A percentile compares a stretch with the other conserved stretches of the same genome.
phyloP scores from a whole-genome alignment of 805 yeast genomes.

The Schwanniomyces vanrijiae region DNA sequence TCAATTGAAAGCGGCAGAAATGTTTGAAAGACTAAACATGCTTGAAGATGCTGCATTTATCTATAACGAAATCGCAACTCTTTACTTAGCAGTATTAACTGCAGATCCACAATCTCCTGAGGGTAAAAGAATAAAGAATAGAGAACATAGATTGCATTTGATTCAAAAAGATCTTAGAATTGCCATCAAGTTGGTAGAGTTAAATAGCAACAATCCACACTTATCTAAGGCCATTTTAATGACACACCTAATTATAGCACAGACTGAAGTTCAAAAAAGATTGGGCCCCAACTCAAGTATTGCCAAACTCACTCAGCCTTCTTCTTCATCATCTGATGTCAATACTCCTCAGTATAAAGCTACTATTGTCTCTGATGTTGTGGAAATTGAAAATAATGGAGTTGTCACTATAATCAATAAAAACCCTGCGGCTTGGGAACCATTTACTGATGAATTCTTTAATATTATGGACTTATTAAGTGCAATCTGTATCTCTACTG shows the following conservation, averaged over 20 bases:
- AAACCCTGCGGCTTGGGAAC: slow-evolving; percentile 61
- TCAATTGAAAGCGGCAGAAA: slow-evolving; percentile 82
- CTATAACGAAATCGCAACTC: slow-evolving; percentile 64
- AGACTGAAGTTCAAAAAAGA: slow-evolving; percentile 55
- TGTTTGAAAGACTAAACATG: slow-evolving; percentile 72
- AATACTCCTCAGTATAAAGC: slow-evolving; percentile 12
- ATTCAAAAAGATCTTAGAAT: slow-evolving; percentile 72
- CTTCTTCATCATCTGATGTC: slow-evolving; percentile 1
- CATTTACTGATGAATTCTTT: slow-evolving; percentile 75
- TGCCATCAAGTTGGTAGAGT: slow-evolving; percentile 64
- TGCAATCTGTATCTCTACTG: slow-evolving; percentile 66
- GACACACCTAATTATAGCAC: slow-evolving; percentile 66
- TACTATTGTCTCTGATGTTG: slow-evolving; percentile 14
- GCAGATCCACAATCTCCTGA: slow-evolving; percentile 29
- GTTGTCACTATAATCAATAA: slow-evolving; percentile 21
- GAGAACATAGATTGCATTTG: slow-evolving; percentile 49
- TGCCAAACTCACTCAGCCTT: slow-evolving; percentile 1
- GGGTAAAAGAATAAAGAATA: slow-evolving; percentile 19
- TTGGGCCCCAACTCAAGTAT: slow-evolving; percentile 22
- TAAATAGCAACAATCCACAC: slow-evolving; percentile 46
- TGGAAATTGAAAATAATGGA: slow-evolving; percentile 13
- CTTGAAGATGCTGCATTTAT: slow-evolving; percentile 62
- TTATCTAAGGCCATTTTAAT: slow-evolving; percentile 56
- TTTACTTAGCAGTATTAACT: slow-evolving; percentile 54
- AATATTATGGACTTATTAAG: slow-evolving; percentile 74